Evolutionary conservation across 2,329 filamentous ascomycete genomes (phyloP).

Genomic region (Pseudonectria buxi): DNA sequence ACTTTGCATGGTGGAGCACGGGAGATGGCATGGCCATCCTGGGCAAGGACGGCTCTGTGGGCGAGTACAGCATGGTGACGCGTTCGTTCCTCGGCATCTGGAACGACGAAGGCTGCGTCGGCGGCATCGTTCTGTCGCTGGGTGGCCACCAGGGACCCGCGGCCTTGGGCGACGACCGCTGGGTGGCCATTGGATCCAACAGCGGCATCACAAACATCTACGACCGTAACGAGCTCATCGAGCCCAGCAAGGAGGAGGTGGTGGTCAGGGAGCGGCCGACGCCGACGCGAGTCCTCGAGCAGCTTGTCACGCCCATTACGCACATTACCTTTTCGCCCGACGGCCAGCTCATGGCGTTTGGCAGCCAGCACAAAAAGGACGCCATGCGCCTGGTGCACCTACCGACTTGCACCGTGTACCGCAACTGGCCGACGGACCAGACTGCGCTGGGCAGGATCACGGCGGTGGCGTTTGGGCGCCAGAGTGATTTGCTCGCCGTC

Average conservation of each 20-base stretch:
- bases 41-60: constrained; percentile 81
- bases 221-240: constrained; percentile 63
- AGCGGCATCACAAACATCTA: constrained; percentile 92
- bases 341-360: constrained; percentile 82
- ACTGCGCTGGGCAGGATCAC: constrained; percentile 84
- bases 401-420: constrained; percentile 87
- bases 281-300: constrained; percentile 69
- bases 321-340: constrained; percentile 77
- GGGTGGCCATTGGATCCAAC: constrained; percentile 80
- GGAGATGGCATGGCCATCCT: constrained; percentile 75
- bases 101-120: constrained; percentile 84
- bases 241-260: constrained; percentile 32
- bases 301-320: constrained; percentile 80
- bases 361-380: constrained; percentile 80
- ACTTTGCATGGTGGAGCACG: constrained; percentile 89
- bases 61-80: constrained; percentile 72
- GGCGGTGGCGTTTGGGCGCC: constrained; percentile 59
- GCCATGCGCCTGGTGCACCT: constrained; percentile 82
- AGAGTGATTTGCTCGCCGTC: constrained; percentile 68
- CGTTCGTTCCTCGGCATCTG: constrained; percentile 71
- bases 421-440: constrained; percentile 90
- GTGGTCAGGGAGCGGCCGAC: constrained; percentile 60
- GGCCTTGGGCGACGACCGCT: constrained; percentile 69
- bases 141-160: constrained; percentile 60
- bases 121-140: constrained; percentile 73